Evolutionary conservation across 495 filamentous ascomycete genomes (phyloP).

Genomic region (Aspergillus kassunensis): DNA sequence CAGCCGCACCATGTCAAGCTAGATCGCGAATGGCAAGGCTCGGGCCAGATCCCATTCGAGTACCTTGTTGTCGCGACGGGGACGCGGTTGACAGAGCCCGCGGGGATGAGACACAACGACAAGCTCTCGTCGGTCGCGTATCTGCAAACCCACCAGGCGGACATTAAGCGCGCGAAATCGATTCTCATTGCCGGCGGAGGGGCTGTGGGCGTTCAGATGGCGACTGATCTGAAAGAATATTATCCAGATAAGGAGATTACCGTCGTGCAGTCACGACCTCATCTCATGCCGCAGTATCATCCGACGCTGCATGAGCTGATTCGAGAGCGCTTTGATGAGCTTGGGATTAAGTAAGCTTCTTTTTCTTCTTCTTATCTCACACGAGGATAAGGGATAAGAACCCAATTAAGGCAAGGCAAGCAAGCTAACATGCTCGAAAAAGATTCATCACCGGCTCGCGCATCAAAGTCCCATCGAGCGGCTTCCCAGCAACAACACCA

Average conservation of each 20-base stretch:
- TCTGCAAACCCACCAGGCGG: slow-evolving; percentile 35
- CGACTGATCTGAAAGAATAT: slow-evolving; percentile 54
- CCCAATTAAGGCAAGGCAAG: no score
- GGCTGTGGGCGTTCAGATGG: slow-evolving; percentile 58
- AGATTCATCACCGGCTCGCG: slow-evolving; percentile 33
- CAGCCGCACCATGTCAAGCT: slow-evolving; percentile 34
- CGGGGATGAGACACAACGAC: slow-evolving; percentile 43
- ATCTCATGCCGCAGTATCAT: slow-evolving; percentile 53
- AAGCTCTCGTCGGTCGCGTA: slow-evolving; percentile 40
- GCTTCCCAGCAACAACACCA: slow-evolving; percentile 27
- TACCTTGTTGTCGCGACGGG: slow-evolving; percentile 48
- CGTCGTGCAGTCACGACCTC: slow-evolving; percentile 52
- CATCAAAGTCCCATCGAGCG: slow-evolving; percentile 25
- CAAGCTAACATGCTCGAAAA: no score
- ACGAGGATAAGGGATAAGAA: no score
- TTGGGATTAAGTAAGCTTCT: slow-evolving; percentile 26
- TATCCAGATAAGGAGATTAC: slow-evolving; percentile 56
- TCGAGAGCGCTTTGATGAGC: slow-evolving; percentile 35
- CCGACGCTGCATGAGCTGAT: slow-evolving; percentile 44
- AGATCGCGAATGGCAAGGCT: slow-evolving; percentile 46
- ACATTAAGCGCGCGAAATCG: slow-evolving; percentile 33
- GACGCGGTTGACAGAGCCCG: slow-evolving; percentile 41
- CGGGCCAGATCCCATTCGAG: slow-evolving; percentile 40
- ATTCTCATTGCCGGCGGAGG: slow-evolving; percentile 59
- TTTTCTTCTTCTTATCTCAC: background rate